Evolutionary conservation across 129 eudicot genomes (phyloP).

Genomic region (Artemisia annua): DNA sequence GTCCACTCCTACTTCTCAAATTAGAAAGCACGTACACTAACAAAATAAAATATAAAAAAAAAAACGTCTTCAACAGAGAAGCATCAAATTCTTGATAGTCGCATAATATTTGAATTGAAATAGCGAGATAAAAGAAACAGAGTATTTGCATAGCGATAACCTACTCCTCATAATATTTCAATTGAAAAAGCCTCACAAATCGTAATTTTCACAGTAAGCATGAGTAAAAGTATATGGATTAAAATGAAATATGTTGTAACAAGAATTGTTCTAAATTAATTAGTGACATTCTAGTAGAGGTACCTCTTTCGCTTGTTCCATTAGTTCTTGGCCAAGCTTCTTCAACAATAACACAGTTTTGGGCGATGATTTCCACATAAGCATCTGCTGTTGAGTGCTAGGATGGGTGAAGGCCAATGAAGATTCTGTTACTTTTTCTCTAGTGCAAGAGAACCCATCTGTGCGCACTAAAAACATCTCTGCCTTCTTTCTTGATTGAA

Average conservation of each 20-base stretch:
- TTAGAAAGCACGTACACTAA: too few relatives aligned
- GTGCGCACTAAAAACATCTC: conserved; percentile 98
- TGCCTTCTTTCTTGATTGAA: conserved; percentile 94
- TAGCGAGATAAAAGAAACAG: background rate
- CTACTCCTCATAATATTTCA: too few relatives aligned
- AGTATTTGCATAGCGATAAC: too few relatives aligned
- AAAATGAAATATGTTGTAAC: conserved; percentile 5
- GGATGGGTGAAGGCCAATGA: conserved; percentile 98
- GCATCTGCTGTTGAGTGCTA: conserved; percentile 99
- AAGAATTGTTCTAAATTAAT: conserved; percentile 1
- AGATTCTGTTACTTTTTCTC: conserved; percentile 98
- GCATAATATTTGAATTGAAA: too few relatives aligned
- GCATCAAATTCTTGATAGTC: too few relatives aligned
- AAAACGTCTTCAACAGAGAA: too few relatives aligned
- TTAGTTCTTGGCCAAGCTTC: conserved; percentile 93
- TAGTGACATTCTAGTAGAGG: background rate
- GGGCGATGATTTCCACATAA: conserved; percentile 97
- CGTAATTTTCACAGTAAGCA: background rate
- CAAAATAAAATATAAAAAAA: too few relatives aligned
- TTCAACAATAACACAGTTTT: conserved; percentile 83
- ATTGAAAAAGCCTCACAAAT: too few relatives aligned
- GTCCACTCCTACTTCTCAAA: too few relatives aligned
- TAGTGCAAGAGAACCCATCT: conserved; percentile 89
- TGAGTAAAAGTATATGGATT: background rate
- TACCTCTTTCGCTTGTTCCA: conserved; percentile 99